Evolutionary conservation across 202 grass and related monocot species (phyloP), one percentile per base, ranked within the genome.

Genomic region (Carex arenaria): DNA sequence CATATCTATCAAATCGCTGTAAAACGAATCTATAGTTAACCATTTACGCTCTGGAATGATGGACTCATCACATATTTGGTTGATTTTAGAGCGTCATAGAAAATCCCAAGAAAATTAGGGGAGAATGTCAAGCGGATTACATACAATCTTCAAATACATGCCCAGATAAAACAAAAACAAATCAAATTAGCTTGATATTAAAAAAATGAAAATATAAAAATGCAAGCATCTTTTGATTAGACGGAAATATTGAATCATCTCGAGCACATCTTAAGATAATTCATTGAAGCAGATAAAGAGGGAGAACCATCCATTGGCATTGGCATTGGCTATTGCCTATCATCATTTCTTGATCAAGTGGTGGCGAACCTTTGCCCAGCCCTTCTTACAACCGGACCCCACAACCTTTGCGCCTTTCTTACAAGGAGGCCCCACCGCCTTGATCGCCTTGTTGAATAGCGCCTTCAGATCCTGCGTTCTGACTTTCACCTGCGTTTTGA

Each of bases 391-490:
- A 2, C 84, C 38, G 0, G 84, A 49, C 10, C 72, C 72, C 32
- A 84, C 61, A 18, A 10, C 84, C 22, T 78, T 89, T 10, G 52
- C 76, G 23, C 84, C 84, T 60, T 54, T 82, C 84, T 78, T 83
- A 70, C 87, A 88, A 11, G 87, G 87, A 23, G 83, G 62, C 2
- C 76, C 76, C 64, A 85, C 61, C 4, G 52, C 75, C 78, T 74
- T 87, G 26, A 89, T 66, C 19, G 77, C 87, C 84, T 79, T 89
- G 70, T 84, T 78, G 28, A 90, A 67, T 51, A 85, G 10, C 13
- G 5, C 64, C 89, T 82, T 90, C 18, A 87, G 26, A 0, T 83
- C 84, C 18, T 64, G 66, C 34, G 68, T 61, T 63, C 64, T 80
- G 30, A 67, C 80, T 34, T 61, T 85, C 84, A 79, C 32, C 62